phyloP scores from a whole-genome alignment of 2,329 filamentous ascomycete species.

The Hypoxylon sp. region DNA sequence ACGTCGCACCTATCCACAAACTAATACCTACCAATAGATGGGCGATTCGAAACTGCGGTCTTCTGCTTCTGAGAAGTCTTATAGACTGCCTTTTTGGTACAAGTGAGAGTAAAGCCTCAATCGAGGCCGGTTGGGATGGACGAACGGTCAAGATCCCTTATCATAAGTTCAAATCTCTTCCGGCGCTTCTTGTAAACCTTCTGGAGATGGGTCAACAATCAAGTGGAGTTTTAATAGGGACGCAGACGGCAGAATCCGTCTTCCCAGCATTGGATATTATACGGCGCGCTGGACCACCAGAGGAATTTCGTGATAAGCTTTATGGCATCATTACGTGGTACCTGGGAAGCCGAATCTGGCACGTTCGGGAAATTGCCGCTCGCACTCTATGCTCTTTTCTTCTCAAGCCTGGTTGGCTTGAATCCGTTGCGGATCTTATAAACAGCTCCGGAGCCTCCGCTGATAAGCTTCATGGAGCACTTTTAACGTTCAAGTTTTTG shows the following conservation, averaged over 20 bases:
- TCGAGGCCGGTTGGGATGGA: conserved; percentile 75
- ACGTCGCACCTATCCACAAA: not conserved
- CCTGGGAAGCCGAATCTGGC: conserved; percentile 80
- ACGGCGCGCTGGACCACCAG: conserved; percentile 77
- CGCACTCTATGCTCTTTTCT: conserved; percentile 78
- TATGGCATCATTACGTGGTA: conserved; percentile 72
- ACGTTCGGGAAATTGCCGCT: conserved; percentile 85
- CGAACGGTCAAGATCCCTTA: conserved; percentile 77
- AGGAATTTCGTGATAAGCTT: conserved; percentile 68
- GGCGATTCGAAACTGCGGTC: conserved; percentile 93
- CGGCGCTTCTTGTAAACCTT: conserved; percentile 74
- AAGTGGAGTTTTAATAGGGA: conserved; percentile 49
- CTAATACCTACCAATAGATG: conserved; percentile 68
- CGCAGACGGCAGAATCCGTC: conserved; percentile 75
- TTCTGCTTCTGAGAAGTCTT: conserved; percentile 89
- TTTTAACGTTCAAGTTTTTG: conserved; percentile 70
- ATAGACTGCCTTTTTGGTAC: conserved; percentile 85
- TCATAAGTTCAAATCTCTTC: conserved; percentile 76
- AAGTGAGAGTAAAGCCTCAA: conserved; percentile 76
- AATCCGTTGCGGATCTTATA: conserved; percentile 58
- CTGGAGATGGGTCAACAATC: conserved; percentile 68
- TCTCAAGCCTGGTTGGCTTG: conserved; percentile 66
- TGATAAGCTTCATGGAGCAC: conserved; percentile 72
- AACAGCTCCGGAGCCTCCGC: conserved; percentile 54
- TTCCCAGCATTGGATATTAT: conserved; percentile 89